phyloP scores from a whole-genome alignment of 305 asterid genomes.

The Solanum chacoense region DNA sequence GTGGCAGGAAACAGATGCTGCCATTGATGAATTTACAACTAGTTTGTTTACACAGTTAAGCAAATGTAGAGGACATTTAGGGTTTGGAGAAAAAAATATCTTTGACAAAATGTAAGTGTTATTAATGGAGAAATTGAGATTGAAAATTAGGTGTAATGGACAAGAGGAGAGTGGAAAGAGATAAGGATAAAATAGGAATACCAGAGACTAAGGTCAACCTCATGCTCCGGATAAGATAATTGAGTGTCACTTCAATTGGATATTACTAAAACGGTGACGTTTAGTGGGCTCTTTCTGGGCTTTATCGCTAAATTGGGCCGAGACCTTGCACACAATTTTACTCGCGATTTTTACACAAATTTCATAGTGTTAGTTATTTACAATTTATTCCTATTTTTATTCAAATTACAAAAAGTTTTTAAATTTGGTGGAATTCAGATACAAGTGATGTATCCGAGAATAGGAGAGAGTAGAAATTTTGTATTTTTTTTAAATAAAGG shows the following conservation, averaged over 20 bases:
- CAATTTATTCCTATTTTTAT: too few relatives aligned
- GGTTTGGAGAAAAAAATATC: not conserved
- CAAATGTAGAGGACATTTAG: constrained; percentile 16
- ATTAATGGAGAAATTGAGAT: not conserved
- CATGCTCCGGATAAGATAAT: constrained; percentile 51
- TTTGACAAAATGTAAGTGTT: not conserved
- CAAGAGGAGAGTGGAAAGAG: constrained; percentile 13
- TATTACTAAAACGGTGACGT: not conserved
- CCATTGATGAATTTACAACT: constrained; percentile 38
- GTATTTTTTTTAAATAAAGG: too few relatives aligned
- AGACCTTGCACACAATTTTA: not conserved
- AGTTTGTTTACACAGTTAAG: not conserved
- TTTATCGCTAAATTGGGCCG: not conserved
- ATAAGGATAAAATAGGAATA: constrained; percentile 22
- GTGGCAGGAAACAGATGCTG: constrained; percentile 49
- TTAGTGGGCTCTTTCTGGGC: not conserved
- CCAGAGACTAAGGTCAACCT: constrained; percentile 33
- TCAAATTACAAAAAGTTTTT: too few relatives aligned
- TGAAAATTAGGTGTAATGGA: not conserved
- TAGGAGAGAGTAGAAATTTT: too few relatives aligned
- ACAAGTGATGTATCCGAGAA: too few relatives aligned
- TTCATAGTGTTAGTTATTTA: too few relatives aligned
- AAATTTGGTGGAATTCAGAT: too few relatives aligned
- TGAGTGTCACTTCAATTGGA: not conserved
- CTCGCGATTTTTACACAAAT: too few relatives aligned